Evolutionary conservation across 1,284 basidiomycete genomes (phyloP), one percentile per base, ranked within the genome.

Genomic region (Boletus semigastroideus): DNA sequence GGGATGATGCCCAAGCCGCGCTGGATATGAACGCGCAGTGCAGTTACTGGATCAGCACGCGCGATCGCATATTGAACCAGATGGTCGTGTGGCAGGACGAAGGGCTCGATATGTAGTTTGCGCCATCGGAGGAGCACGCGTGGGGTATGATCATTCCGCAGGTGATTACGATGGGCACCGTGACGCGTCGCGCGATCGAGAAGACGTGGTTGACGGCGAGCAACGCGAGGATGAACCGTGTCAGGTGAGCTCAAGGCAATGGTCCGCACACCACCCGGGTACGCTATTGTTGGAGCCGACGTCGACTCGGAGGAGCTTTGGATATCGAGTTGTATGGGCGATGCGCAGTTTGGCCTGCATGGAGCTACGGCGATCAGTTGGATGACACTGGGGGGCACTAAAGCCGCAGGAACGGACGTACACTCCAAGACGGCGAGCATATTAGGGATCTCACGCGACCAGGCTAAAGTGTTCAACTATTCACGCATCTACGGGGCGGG

Each of bases 351-450:
- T 67, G 97, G 96, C 9, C 72, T 98, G 52, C 96, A 99, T 62
- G 96, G 97, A 14, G 94, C 94, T 3, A 98, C 95, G 1, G 94
- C 96, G 0, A 87, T 99, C 42, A 96, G 96, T 0, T 99, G 96
- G 97, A 99, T 99, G 96, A 99, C 96, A 12, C 82, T 99, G 25
- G 97, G 99, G 71, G 97, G 97, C 1, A 98, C 95, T n/a, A 99
- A 99, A 72, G 80, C 87, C 0, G 87, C 90, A 0, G 96, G 95
- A 5, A 99, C 96, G 3, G 97, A 99, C 72, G 74, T 99, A 46
- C 96, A 99, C 67, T 98, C 94, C 22, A 98, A 98, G 75, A 98
- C 96, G 9, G 97, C 96, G 7, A 85, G 75, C 53, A 99, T 99
- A 60, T 75, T 99, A 44, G 92, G 93, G 19, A 98, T 95, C 55